Percentiles rank a stretch among this genome's conserved stretches.
Conservation (phyloP, 345 rosid genomes). For the Dipteronia dyeriana region DNA sequence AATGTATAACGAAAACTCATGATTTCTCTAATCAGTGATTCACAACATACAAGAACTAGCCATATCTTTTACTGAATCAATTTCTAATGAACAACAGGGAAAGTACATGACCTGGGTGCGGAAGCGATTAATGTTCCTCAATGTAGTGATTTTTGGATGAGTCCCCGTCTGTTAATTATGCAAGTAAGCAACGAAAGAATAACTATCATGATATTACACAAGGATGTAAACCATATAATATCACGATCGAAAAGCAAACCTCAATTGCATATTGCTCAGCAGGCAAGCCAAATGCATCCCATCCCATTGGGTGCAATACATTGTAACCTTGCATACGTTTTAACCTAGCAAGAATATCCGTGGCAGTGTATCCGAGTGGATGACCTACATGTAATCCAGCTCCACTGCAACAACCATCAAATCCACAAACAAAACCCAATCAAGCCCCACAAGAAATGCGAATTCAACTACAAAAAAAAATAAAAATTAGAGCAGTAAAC, state of each 20-base stretch:
- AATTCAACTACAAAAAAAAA: background rate
- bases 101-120: constrained; percentile 64
- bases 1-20: background rate
- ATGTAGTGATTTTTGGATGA: constrained; percentile 84
- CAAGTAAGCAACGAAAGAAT: constrained; percentile 15
- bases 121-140: constrained; percentile 80
- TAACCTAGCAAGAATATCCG: constrained; percentile 83
- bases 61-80: background rate
- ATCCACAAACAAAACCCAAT: constrained; percentile 1
- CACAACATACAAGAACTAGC: background rate
- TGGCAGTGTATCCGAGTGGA: constrained; percentile 94
- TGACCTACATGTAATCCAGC: constrained; percentile 98
- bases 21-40: background rate
- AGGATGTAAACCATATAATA: background rate
- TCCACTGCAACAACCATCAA: constrained; percentile 56
- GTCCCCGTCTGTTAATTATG: constrained; percentile 74
- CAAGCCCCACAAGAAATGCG: background rate
- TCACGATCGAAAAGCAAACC: constrained; percentile 37
- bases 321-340: constrained; percentile 94
- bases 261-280: constrained; percentile 97
- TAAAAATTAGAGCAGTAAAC: background rate
- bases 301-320: constrained; percentile 96
- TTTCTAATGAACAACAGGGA: background rate
- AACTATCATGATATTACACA: constrained; percentile 10
- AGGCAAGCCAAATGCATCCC: constrained; percentile 99